A percentile compares a stretch with the other conserved stretches of the same genome.
Conservation (phyloP, 2,329 filamentous ascomycete genomes). For the Cadophora luteo-olivacea region DNA sequence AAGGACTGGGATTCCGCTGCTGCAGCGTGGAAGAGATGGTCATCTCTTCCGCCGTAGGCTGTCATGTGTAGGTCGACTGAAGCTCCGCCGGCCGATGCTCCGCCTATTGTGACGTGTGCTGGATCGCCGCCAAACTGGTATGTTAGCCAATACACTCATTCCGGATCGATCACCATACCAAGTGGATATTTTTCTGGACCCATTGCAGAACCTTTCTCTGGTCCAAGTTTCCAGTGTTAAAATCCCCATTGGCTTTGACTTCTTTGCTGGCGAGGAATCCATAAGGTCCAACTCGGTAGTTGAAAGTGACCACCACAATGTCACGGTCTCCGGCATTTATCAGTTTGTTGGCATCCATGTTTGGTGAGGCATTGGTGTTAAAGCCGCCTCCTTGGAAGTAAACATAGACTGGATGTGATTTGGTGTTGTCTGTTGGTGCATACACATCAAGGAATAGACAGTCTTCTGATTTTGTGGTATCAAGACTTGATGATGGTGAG, state of each 20-base stretch:
- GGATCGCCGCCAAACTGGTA: constrained; percentile 65
- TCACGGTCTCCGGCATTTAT: constrained; percentile 61
- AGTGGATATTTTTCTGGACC: constrained; percentile 68
- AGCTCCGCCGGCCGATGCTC: constrained; percentile 71
- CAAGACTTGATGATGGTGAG: constrained; percentile 36
- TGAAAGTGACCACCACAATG: constrained; percentile 75
- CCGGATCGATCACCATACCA: constrained; percentile 43
- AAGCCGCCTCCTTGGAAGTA: constrained; percentile 68
- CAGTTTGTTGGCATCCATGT: constrained; percentile 68
- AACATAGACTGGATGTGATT: constrained; percentile 63
- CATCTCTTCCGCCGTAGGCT: constrained; percentile 57
- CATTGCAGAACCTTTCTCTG: constrained; percentile 73
- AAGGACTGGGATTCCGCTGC: constrained; percentile 60
- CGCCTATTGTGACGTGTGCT: constrained; percentile 70
- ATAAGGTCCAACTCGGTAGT: constrained; percentile 78
- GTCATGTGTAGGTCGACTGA: constrained; percentile 70
- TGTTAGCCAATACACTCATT: constrained; percentile 9
- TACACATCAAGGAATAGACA: constrained; percentile 74
- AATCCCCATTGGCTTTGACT: constrained; percentile 53
- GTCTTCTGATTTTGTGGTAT: constrained; percentile 60
- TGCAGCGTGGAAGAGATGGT: constrained; percentile 57
- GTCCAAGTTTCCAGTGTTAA: constrained; percentile 75
- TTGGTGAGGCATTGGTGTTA: constrained; percentile 53
- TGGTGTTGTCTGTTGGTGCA: constrained; percentile 60
- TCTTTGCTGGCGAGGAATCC: constrained; percentile 72